These are phyloP conservation scores for Dalbergia cochinchinensis DNA, from an alignment of 306 rosid genomes.

Conservation along the genomic window DNA sequence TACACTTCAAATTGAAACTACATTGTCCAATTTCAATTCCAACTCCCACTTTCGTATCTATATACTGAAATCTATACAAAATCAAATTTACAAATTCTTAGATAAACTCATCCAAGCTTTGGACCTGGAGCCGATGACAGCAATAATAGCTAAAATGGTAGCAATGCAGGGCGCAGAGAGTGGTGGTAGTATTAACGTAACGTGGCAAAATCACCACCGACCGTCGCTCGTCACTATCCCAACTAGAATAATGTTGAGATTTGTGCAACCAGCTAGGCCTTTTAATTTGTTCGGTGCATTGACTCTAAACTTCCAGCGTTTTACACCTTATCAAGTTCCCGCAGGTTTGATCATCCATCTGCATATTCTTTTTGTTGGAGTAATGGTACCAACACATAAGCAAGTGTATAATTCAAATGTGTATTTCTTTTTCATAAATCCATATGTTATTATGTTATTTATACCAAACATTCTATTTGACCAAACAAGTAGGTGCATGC, in stretches of 20 bases:
- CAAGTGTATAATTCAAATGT: not conserved
- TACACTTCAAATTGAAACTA: too few species aligned
- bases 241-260: not conserved
- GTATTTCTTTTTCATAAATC: not conserved
- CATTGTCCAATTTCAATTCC: too few species aligned
- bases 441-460: not conserved
- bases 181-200: not conserved
- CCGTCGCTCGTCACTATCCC: not conserved
- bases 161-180: not conserved
- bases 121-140: not conserved
- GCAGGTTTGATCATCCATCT: not conserved
- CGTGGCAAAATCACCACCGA: conserved; percentile 44
- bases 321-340: not conserved
- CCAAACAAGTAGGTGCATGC: not conserved
- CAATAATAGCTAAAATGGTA: not conserved
- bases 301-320: not conserved
- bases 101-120: not conserved
- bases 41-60: too few species aligned
- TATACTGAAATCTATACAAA: too few species aligned
- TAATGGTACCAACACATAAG: not conserved
- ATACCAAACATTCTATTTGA: not conserved
- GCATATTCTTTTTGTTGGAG: not conserved
- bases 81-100: too few species aligned
- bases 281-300: not conserved
- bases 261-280: not conserved